Percentiles rank a stretch among this genome's conserved stretches.
Conservation (phyloP, 1,139 yeast genomes). For the Pichia sp. region DNA sequence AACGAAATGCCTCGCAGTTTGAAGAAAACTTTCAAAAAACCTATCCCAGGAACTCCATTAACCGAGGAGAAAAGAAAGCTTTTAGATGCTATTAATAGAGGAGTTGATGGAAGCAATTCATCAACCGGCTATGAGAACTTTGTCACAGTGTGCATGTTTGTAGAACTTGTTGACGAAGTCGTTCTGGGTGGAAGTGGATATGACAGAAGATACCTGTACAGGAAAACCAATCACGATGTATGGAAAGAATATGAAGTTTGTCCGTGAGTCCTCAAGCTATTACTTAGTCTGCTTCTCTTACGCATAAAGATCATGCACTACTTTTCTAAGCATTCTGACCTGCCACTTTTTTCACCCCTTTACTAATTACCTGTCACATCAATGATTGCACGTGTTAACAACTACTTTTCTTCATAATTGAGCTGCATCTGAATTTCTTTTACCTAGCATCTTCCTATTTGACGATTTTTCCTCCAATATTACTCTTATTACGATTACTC, state of each 20-base stretch:
- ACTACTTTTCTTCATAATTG: too few relatives aligned
- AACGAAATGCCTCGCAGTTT: constrained; percentile 44
- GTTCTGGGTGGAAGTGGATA: constrained; percentile 39
- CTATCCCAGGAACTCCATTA: constrained; percentile 57
- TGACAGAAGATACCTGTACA: constrained; percentile 49
- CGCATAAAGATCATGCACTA: too few relatives aligned
- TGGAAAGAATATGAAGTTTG: constrained; percentile 79
- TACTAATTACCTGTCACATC: too few relatives aligned
- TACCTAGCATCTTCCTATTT: too few relatives aligned
- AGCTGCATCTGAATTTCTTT: too few relatives aligned
- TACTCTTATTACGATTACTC: too few relatives aligned
- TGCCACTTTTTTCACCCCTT: too few relatives aligned
- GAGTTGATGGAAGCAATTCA: constrained; percentile 66
- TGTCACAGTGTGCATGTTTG: constrained; percentile 60
- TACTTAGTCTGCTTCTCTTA: background rate
- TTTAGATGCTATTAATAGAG: constrained; percentile 67
- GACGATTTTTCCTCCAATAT: too few relatives aligned
- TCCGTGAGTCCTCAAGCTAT: constrained; percentile 37
- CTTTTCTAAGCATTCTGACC: too few relatives aligned
- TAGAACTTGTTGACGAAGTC: constrained; percentile 66
- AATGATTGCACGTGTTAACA: too few relatives aligned
- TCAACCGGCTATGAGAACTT: constrained; percentile 64
- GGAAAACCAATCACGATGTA: constrained; percentile 44
- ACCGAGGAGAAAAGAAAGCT: constrained; percentile 49
- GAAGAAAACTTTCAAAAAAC: constrained; percentile 63